Evolutionary conservation across 805 yeast genomes (phyloP), one percentile per base, ranked within the genome.

Genomic region (Starmerella floris): DNA sequence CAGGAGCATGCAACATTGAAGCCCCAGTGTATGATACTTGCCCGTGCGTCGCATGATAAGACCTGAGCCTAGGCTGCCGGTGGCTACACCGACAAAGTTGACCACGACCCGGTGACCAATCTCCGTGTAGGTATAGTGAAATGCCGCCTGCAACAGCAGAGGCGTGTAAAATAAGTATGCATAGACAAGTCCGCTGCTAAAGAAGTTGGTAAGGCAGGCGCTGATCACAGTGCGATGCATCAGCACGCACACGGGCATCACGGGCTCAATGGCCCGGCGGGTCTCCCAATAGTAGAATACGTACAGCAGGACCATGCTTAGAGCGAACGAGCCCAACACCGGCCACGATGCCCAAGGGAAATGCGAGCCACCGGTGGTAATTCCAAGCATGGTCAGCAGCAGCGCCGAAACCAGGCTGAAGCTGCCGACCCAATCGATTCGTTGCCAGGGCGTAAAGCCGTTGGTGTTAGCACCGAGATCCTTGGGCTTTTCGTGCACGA

Each of bases 391-490:
- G 34, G 80, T 63, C n/a, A 67, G 51, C 50, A 78, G 61, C 46
- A 83, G 65, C 0, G 79, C 63, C 0, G 69, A 44, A 0, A 81
- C 84, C 39, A 83, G 67, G 20, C 73, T 60, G 35, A 67, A 52
- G 3, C 83, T 68, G 2, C 93, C 93, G n/a, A 65, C 54, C 55
- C 77, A 73, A 53, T 81, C 91, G 30, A 83, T 70, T 32, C 79
- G 65, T 40, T 68, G 66, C 50, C 80, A 55, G 49, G 76, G 72
- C 21, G 62, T 62, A 9, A n/a, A 6, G 48, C 64, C 61, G 2
- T 39, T 32, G 11, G 39, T 38, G 21, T 5, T 30, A 9, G 20
- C 22, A 1, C 44, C 21, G 23, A 39, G 41, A 25, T 31, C 44
- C 10, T 25, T 26, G n/a, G 26, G 43, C 37, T 48, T 42, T 39